A percentile compares a stretch with the other conserved stretches of the same genome.
phyloP scores from a whole-genome alignment of 1,139 yeast genomes.

The Candida labiduridarum region DNA sequence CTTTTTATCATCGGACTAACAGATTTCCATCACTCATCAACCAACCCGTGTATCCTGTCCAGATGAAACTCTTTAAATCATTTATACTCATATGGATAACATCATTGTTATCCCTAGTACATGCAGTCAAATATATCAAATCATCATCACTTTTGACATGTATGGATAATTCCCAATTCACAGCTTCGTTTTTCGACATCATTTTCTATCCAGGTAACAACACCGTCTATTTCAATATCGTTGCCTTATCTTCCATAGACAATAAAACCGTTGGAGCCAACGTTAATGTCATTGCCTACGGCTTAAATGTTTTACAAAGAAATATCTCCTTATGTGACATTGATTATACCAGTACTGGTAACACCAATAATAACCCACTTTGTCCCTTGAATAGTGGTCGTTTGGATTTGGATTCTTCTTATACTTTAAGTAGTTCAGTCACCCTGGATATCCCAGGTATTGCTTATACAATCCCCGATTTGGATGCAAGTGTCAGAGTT shows the following conservation, averaged over 20 bases:
- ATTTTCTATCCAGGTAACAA: constrained; percentile 64
- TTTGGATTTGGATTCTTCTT: constrained; percentile 65
- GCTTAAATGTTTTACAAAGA: constrained; percentile 64
- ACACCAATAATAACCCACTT: constrained; percentile 14
- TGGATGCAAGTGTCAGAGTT: constrained; percentile 89
- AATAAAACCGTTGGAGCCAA: constrained; percentile 68
- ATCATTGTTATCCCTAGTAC: constrained; percentile 14
- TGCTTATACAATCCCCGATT: constrained; percentile 89
- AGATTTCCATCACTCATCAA: no score
- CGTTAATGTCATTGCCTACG: constrained; percentile 76
- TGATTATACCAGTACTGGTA: constrained; percentile 43
- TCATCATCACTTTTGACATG: constrained; percentile 88
- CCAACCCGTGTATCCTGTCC: no score
- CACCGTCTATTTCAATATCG: constrained; percentile 65
- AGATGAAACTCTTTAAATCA: constrained; percentile 3
- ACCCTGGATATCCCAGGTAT: constrained; percentile 68
- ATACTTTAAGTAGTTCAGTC: constrained; percentile 45
- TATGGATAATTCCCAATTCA: constrained; percentile 85
- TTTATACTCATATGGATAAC: constrained; percentile 5
- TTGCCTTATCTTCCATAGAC: constrained; percentile 79
- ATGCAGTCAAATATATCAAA: constrained; percentile 36
- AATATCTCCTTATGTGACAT: constrained; percentile 66
- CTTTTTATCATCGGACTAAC: no score
- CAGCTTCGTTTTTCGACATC: constrained; percentile 86
- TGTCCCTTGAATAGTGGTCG: constrained; percentile 92